Conservation (phyloP, 164 flowering plant species). For the Saururus chinensis region DNA sequence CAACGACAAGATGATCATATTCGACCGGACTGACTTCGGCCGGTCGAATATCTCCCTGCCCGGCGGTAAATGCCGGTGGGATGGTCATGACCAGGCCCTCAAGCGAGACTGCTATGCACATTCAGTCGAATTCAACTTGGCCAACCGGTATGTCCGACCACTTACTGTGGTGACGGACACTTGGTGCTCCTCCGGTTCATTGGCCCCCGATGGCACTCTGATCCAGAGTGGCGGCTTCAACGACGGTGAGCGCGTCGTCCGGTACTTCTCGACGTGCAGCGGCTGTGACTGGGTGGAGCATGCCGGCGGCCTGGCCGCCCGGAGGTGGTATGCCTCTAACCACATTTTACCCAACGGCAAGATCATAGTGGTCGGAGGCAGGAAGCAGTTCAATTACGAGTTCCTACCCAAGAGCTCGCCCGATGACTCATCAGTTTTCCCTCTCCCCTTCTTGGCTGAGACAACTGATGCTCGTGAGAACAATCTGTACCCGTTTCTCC, state of each 20-base stretch:
- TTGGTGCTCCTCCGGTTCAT: constrained; percentile 53
- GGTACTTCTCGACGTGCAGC: constrained; percentile 23
- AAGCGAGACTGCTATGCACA: constrained; percentile 33
- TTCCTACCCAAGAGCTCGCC: constrained; percentile 23
- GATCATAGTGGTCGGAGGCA: constrained; percentile 37
- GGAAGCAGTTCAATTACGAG: constrained; percentile 27
- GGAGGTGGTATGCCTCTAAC: constrained; percentile 44
- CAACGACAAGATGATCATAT: constrained; percentile 20
- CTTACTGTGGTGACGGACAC: constrained; percentile 30
- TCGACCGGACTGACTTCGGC: constrained; percentile 30
- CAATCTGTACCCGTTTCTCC: constrained; percentile 41
- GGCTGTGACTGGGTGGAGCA: constrained; percentile 41
- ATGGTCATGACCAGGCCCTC: neutral
- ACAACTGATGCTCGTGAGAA: constrained; percentile 16
- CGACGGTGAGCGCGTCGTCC: constrained; percentile 22
- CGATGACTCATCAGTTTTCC: neutral
- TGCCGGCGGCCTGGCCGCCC: constrained; percentile 7
- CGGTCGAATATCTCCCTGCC: constrained; percentile 33
- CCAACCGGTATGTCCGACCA: constrained; percentile 16
- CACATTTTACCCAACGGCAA: constrained; percentile 31
- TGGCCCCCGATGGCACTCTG: constrained; percentile 24
- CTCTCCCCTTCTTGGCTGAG: constrained; percentile 26
- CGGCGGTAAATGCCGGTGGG: constrained; percentile 5
- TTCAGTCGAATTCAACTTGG: constrained; percentile 27
- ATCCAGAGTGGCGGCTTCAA: constrained; percentile 32